Percentiles rank a stretch among this genome's conserved stretches.
Conservation (phyloP, 1,139 yeast genomes). For the Scheffersomyces illinoinensis region DNA sequence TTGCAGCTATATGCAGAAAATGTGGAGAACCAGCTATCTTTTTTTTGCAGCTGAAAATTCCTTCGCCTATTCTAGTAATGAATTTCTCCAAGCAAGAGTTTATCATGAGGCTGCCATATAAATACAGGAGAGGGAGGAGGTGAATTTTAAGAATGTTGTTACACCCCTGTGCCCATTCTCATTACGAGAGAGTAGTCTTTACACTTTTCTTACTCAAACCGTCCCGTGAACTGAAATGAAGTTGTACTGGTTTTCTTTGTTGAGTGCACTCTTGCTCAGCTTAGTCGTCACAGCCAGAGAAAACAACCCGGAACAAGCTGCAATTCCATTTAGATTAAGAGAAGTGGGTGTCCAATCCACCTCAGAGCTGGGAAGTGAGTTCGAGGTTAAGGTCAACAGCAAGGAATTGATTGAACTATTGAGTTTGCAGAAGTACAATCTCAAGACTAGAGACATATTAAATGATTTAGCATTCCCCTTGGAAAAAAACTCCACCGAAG, state of each 20-base stretch:
- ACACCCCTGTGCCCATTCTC: neutral
- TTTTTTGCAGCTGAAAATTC: neutral
- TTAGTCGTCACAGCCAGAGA: neutral
- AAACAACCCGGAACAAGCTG: neutral
- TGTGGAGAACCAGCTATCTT: neutral
- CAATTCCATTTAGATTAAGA: neutral
- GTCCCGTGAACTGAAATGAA: neutral
- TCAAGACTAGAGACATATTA: neutral
- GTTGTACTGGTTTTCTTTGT: neutral
- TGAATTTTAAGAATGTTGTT: neutral
- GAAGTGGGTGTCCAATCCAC: neutral
- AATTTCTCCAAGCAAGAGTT: neutral
- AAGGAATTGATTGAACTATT: neutral
- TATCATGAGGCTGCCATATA: neutral
- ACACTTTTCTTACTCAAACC: neutral
- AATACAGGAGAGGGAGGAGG: neutral
- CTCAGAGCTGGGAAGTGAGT: neutral
- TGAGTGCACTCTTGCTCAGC: neutral
- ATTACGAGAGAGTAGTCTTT: neutral
- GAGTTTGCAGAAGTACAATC: neutral
- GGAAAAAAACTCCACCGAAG: neutral
- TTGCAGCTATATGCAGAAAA: neutral
- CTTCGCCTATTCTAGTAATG: neutral
- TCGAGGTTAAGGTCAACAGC: neutral
- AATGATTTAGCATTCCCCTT: neutral